These are phyloP conservation scores for Cicer bijugum DNA, from an alignment of 306 rosid species.

Conservation along the genomic window DNA sequence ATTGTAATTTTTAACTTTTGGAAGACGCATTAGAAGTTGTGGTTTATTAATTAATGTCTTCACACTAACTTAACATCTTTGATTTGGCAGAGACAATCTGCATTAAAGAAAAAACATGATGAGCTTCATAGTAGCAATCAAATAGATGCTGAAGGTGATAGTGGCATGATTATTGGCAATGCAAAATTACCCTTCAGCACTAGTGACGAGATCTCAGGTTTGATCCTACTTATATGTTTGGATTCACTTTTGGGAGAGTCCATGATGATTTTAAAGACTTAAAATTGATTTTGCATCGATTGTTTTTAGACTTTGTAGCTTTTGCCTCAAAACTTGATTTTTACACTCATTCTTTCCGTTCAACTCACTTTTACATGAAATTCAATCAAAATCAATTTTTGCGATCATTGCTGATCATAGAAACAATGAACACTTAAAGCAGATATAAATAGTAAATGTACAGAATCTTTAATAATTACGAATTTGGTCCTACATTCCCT, in stretches of 20 bases:
- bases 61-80: conserved; percentile 9
- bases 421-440: conserved; percentile 31
- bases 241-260: too few species aligned
- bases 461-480: conserved; percentile 38
- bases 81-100: conserved; percentile 53
- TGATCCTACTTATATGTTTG: conserved; percentile 49
- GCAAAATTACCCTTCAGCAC: conserved; percentile 48
- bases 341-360: too few species aligned
- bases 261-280: too few species aligned
- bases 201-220: conserved; percentile 76
- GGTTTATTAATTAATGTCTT: conserved; percentile 1
- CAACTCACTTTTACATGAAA: too few species aligned
- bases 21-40: not conserved
- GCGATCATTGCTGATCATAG: too few species aligned
- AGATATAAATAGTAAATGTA: conserved; percentile 25
- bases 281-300: too few species aligned
- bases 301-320: too few species aligned
- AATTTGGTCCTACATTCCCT: conserved; percentile 49
- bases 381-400: too few species aligned
- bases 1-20: not conserved
- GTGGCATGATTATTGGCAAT: conserved; percentile 35
- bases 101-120: conserved; percentile 71
- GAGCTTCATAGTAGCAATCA: conserved; percentile 53
- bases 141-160: conserved; percentile 41
- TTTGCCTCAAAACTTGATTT: too few species aligned